These are phyloP conservation scores for Plantago ovata DNA, from an alignment of 257 asterid species.

Conservation along the genomic window DNA sequence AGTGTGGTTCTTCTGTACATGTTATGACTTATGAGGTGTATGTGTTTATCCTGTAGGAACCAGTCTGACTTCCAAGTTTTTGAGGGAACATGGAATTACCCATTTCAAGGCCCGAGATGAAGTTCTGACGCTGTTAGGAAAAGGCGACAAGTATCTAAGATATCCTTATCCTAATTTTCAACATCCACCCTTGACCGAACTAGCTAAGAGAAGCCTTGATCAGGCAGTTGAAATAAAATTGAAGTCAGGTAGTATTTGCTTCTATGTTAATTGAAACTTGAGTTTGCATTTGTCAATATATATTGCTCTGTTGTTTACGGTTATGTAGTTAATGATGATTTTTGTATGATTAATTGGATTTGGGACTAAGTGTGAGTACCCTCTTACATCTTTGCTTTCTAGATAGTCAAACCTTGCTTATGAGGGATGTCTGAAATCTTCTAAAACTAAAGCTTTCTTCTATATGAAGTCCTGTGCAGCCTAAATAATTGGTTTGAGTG, in stretches of 20 bases:
- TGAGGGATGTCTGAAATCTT: too few relatives aligned
- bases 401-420: too few relatives aligned
- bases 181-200: constrained; percentile 86
- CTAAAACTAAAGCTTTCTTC: too few relatives aligned
- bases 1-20: too few relatives aligned
- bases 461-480: too few relatives aligned
- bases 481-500: too few relatives aligned
- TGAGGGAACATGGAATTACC: constrained; percentile 74
- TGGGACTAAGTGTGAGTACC: not conserved
- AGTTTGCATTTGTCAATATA: not conserved
- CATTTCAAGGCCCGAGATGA: constrained; percentile 69
- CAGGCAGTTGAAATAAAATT: constrained; percentile 80
- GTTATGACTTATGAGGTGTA: not conserved
- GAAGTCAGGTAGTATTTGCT: constrained; percentile 56
- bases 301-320: not conserved
- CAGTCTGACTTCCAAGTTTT: constrained; percentile 72
- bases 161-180: too few relatives aligned
- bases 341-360: not conserved
- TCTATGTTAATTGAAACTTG: not conserved
- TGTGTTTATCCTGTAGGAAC: constrained; percentile 53
- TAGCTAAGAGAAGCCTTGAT: constrained; percentile 80
- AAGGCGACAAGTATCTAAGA: constrained; percentile 52
- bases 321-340: not conserved
- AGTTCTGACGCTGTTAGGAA: constrained; percentile 62
- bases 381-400: too few relatives aligned